Evolutionary conservation across 345 rosid species (phyloP).

Genomic region (Isatis tinctoria): DNA sequence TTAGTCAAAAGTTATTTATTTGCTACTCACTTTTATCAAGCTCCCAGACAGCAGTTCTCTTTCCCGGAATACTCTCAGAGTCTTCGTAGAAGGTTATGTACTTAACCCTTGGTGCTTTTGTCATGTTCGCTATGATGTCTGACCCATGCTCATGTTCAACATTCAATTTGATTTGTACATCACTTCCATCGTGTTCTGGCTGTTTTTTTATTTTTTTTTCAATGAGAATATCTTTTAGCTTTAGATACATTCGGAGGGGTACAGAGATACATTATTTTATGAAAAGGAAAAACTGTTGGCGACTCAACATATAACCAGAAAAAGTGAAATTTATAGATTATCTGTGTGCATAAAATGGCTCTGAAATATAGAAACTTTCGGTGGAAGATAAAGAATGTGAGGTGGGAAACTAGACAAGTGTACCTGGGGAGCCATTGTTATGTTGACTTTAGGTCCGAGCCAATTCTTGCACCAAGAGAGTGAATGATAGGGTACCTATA

Average conservation of each 20-base stretch:
- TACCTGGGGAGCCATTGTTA: conserved; percentile 98
- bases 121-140: conserved; percentile 85
- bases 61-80: conserved; percentile 79
- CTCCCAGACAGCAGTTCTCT: conserved; percentile 98
- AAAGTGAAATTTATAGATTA: neutral
- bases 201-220: conserved; percentile 33
- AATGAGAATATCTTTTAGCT: neutral
- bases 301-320: conserved; percentile 7
- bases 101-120: conserved; percentile 71
- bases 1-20: conserved; percentile 1
- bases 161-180: conserved; percentile 71
- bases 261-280: neutral
- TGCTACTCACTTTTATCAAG: conserved; percentile 78
- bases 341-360: neutral
- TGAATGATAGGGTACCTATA: conserved; percentile 91
- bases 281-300: neutral
- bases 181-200: conserved; percentile 96
- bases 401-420: neutral
- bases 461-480: conserved; percentile 96
- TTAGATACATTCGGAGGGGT: neutral
- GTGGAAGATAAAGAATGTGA: neutral
- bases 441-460: conserved; percentile 87
- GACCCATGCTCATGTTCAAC: conserved; percentile 70
- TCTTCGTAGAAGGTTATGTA: conserved; percentile 92
- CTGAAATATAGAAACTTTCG: neutral